Base-by-base conservation (phyloP, 371 early-diverging fungal genomes). In the Smittium mucronatum region DNA sequence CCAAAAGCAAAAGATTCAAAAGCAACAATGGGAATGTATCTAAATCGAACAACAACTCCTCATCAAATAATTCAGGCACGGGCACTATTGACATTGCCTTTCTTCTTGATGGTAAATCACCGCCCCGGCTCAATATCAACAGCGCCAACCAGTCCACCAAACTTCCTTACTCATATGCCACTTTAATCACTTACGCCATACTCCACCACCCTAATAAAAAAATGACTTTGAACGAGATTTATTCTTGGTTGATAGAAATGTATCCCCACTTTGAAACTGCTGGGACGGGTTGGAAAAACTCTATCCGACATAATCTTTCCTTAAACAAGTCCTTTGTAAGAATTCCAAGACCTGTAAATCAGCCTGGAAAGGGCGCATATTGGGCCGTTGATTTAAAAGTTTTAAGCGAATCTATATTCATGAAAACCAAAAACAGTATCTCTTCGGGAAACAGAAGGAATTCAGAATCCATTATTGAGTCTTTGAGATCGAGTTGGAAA, bases 241-340 rank as follows among this genome's bases (percentile, higher is more conserved):
- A 98, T 79, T 82, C 84, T 34, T 97, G 91, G 91, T 89, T 95
- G 58, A 86, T 89, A 69, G 83, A 84, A 32, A 74, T 83, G 47
- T 93, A 88, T 75, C 88, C 93, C 0, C 90, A 87, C 75, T 93
- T 87, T 70, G 80, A 82, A 34, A 80, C 87, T 16, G 91, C 88
- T 2, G 83, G 83, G 29, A 81, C 83, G 28, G 90, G 89, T 28
- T 95, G 93, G 93, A 89, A 91, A 87, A 99, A 99, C 78, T 97
- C 97, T 0, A 94, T 99, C 64, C 89, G 99, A 31, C 99, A 99
- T 81, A 99, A 99, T 76, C 84, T 99, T 57, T 95, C 96, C 1
- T 82, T 99, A 31, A 99, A 98, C 80, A 92, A 92, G 75, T 84
- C 89, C 71, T 99, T 99, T 75, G 84, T 89, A 67, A 89, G 93